Base-by-base conservation (phyloP, 495 filamentous ascomycete species). In the Physcia stellaris region DNA sequence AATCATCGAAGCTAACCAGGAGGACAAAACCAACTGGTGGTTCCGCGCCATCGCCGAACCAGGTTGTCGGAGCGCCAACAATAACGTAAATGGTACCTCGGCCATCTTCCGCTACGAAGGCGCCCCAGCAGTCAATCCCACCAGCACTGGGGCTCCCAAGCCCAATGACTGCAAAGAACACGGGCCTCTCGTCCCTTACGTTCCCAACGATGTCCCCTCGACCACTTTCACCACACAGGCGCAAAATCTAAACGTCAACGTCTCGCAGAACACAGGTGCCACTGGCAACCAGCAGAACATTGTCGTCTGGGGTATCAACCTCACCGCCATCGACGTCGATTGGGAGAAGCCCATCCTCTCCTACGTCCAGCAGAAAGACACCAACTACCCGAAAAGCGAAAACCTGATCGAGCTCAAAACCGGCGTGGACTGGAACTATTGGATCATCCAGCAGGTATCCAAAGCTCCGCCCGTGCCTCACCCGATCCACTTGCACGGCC, bases 1-100 rank as follows among this genome's bases (percentile, higher is more conserved):
- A 15, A 71, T 81, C 41, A 68, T 86, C 33, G 67, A 70, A 32
- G 80, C 79, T n/a, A n/a, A n/a, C n/a, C n/a, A n/a, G n/a, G n/a
- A n/a, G n/a, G n/a, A n/a, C n/a, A 13, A 64, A 66, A 40, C 53
- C 72, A 41, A 35, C 41, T 58, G 43, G 53, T 34, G 32, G 32
- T 34, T 34, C 20, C 32, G 32, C 16, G 32, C 32, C 16, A 34
- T 16, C 32, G 32, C 32, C 16, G 32, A 34, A 16, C 11, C 10
- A 10, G 32, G 13, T 34, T 34, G 32, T 18, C 16, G 20, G 20
- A 34, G 32, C 20, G 16, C 20, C 32, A 34, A 34, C 16, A 34
- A 34, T 17, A 18, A 18, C 20, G 32, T 18, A 10, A n/a, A n/a
- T n/a, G 32, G 32, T 34, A 13, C 20, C 20, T 34, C 32, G 32